Base-by-base conservation (phyloP, 768 basidiomycete species). In the Lactarius psammicola region DNA sequence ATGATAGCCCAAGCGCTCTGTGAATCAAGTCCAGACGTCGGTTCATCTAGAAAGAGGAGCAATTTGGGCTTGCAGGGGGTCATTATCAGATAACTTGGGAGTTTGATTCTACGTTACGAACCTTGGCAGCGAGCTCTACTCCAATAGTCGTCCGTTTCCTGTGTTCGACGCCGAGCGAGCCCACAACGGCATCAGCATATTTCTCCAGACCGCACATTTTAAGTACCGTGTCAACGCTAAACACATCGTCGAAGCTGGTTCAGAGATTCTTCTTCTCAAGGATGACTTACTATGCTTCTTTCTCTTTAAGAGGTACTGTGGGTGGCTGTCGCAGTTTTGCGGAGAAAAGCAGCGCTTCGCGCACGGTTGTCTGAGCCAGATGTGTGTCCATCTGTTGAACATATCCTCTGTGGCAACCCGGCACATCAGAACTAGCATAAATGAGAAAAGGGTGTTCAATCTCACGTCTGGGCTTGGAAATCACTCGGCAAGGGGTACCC, bases 331-430 rank as follows among this genome's bases (percentile, higher is more conserved):
- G 87, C 38, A 94, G 78, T 59, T 82, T 84, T 3, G 92, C 93
- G 1, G 92, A 94, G 76, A 92, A 89, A 44, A 85, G 76, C 10
- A 95, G 78, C 1, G 92, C 91, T 72, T 95, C 91, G 31, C 90
- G 84, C 17, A 95, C 92, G 8, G 91, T 94, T 2, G 85, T 76
- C 9, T 87, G 85, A 30, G 85, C 82, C 23, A 89, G 80, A 76
- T 95, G 94, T 0, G 86, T 88, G 70, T 93, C 92, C 80, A 85
- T 84, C 72, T 96, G 94, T 72, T 95, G 92, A 64, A 88, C 90
- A 71, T 94, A 95, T 0, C 91, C 92, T 56, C 87, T 89, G 33
- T 9, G 65, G 55, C 36, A 34, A 31, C 11, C 18, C 31, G 3
- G 30, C 54, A 53, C n/a, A 49, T 60, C 10, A 64, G 23, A 3